Evolutionary conservation across 2,329 filamentous ascomycete species (phyloP), one percentile per base, ranked within the genome.

Genomic region (Pseudogymnoascus sp.): DNA sequence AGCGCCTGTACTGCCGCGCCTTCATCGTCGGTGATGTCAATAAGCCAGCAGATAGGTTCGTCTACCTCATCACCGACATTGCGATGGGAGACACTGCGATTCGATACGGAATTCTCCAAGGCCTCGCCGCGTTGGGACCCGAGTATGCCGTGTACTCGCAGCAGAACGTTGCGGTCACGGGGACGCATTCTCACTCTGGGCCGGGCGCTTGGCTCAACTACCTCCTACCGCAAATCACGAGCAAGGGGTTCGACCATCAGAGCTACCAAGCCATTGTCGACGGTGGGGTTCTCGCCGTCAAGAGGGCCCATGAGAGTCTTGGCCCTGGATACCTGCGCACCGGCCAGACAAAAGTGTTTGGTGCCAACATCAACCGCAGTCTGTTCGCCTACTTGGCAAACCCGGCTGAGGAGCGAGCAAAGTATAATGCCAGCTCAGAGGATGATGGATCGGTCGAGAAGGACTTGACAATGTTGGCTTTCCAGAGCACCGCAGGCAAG

Each of bases 131-230:
- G 0, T 77, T 96, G 6, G 93, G 93, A 0, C 75, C 80, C 14
- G 87, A 89, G 2, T 96, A 93, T 73, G 79, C 83, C 1, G 77
- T 88, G 28, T 97, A 97, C 75, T 84, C 82, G 56, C 84, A 89
- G 70, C 83, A 89, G 69, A 97, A 96, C 71, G 78, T 97, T 37
- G 93, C 93, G 36, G 84, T 97, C 21, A 96, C 91, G 0, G 93
- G 93, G 62, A 97, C 93, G 0, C 93, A 97, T 75, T 95, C 90
- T 25, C 93, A 97, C 76, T 88, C 92, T 23, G 93, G 93, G 0
- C 93, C 93, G 0, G 93, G 90, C 1, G 93, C 89, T 5, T 97
- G 92, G 91, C 81, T 96, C 73, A 97, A 97, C 76, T 97, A 97
- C 73, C 82, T 97, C 8, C 81, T 97, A 5, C 93, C 93, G 6